Base-by-base conservation (phyloP, 441 rosid species). In the Pelargonium australe region DNA sequence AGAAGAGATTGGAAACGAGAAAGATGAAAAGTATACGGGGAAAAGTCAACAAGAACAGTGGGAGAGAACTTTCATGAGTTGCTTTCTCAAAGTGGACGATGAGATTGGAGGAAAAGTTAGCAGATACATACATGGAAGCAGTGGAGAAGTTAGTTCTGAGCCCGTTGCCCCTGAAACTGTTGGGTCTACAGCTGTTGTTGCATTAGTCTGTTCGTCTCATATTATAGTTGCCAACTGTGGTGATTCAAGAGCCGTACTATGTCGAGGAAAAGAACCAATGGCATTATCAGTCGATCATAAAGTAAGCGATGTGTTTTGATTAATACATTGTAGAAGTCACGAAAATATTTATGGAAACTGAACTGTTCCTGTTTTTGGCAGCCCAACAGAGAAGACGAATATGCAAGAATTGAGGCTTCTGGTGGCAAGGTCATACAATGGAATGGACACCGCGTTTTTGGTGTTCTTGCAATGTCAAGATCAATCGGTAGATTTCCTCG, bases 391-490 rank as follows among this genome's bases (percentile, higher is more conserved):
- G 95, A 90, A 71, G 98, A 92, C 75, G 98, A 90, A 73, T 88
- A 84, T 82, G 85, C 91, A 68, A 90, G 98, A 72, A 92, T 92
- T 62, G 96, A 92, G 78, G 92, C 87, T 44, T 90, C 96, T 23
- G 98, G 95, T 68, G 98, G 98, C 64, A 92, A 84, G 83, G 98
- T 92, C 76, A 92, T 92, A 64, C 95, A 88, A 20, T 92, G 96
- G 98, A 91, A 92, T 62, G 96, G 96, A 13, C 93, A 91, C 75
- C 95, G 96, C 62, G 98, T 92, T 49, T 86, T 88, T 67, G 98
- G 96, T 3, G 96, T 92, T 75, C 91, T 92, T 68, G 96, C 96
- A 16, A 90, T 92, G 98, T 92, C 98, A 41, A 90, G 96, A 72
- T 90, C 98, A 68, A 86, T 92, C 61, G 97, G 97, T 89, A 75